Conservation (phyloP, 148 eudicot species). For the Linanthus parryae region DNA sequence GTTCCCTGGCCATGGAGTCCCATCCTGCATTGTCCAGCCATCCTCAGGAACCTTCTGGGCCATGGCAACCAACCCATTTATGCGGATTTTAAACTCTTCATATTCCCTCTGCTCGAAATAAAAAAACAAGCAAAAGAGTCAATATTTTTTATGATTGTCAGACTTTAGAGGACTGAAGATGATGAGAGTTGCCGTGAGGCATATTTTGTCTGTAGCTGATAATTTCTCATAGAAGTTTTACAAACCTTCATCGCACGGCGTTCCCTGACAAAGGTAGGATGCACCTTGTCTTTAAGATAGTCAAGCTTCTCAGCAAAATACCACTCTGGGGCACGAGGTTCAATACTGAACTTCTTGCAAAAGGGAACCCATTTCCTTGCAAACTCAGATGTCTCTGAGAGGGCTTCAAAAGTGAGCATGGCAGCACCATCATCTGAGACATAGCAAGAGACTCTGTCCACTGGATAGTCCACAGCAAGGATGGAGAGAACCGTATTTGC, state of each 20-base stretch:
- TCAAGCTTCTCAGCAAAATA: constrained; percentile 88
- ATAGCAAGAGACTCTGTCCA: constrained; percentile 83
- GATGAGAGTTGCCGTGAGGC: no score
- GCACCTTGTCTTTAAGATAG: constrained; percentile 86
- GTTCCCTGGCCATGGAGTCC: constrained; percentile 97
- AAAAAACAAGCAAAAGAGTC: neutral
- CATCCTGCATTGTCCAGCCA: constrained; percentile 98
- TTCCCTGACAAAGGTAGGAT: constrained; percentile 95
- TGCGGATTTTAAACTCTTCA: constrained; percentile 80
- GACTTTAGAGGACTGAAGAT: no score
- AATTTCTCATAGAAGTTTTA: no score
- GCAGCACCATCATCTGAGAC: constrained; percentile 99
- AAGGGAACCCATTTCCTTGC: constrained; percentile 98
- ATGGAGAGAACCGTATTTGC: constrained; percentile 98
- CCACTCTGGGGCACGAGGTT: constrained; percentile 99
- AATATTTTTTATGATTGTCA: neutral
- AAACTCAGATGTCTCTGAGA: constrained; percentile 85
- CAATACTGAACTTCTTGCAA: constrained; percentile 77
- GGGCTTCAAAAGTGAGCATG: constrained; percentile 95
- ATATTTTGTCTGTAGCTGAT: no score
- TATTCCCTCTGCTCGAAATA: constrained; percentile 65
- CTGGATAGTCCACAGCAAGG: constrained; percentile 90
- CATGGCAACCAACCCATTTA: constrained; percentile 72
- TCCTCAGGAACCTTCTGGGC: constrained; percentile 96
- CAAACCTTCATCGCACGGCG: constrained; percentile 97